A percentile compares a stretch with the other conserved stretches of the same genome.
These are phyloP conservation scores for Porcisia deanei DNA, from an alignment of 208 protist genomes.

Conservation along the genomic window DNA sequence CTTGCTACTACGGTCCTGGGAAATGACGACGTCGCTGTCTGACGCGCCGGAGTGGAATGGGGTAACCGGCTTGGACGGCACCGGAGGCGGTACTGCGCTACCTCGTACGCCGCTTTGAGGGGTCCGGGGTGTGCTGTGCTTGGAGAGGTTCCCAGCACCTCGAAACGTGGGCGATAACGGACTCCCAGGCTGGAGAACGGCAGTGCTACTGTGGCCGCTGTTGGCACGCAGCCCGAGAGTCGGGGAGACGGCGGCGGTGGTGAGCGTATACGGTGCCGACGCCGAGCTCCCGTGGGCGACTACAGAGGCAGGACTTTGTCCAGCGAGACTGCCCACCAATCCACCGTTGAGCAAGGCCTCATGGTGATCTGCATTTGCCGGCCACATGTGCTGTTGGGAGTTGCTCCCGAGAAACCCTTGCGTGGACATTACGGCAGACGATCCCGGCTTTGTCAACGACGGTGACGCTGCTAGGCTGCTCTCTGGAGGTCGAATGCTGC, in stretches of 20 bases:
- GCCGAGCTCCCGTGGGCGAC: slow-evolving; percentile 17
- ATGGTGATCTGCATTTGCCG: background rate
- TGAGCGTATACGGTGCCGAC: background rate
- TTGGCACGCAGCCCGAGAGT: background rate
- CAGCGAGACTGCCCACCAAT: slow-evolving; percentile 24
- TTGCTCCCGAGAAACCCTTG: background rate
- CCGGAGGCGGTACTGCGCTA: slow-evolving; percentile 3
- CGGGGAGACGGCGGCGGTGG: background rate
- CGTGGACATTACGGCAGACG: background rate
- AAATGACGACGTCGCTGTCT: background rate
- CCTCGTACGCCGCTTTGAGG: background rate
- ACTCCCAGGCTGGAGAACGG: background rate
- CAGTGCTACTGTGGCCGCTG: background rate
- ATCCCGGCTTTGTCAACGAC: background rate
- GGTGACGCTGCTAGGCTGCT: background rate
- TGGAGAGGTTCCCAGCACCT: background rate
- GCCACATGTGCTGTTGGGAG: background rate
- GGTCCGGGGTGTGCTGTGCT: background rate
- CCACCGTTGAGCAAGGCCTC: background rate
- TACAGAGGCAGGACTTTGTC: slow-evolving; percentile 11
- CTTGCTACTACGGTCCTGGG: slow-evolving; percentile 8
- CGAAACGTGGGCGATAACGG: background rate
- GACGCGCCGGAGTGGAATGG: background rate
- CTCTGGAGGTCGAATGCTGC: background rate
- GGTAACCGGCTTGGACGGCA: background rate